phyloP scores from a whole-genome alignment of 768 basidiomycete species.

The Lyophyllum decastes region DNA sequence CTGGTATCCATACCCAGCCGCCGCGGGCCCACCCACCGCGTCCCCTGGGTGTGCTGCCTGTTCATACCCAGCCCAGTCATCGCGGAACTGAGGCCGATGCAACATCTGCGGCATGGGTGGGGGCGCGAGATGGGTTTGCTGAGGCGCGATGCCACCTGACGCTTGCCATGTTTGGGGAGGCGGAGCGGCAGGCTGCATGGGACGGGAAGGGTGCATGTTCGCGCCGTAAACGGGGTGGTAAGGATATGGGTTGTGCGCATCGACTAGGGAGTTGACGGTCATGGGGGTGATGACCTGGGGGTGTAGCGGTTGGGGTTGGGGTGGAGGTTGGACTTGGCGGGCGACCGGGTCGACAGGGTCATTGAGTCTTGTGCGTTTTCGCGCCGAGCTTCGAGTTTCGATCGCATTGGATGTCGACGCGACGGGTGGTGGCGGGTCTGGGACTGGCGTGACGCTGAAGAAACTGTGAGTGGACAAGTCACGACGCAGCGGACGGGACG shows the following conservation, averaged over 20 bases:
- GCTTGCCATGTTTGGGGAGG: conserved; percentile 70
- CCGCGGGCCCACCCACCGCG: conserved; percentile 45
- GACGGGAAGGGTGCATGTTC: conserved; percentile 35
- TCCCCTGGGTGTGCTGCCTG: conserved; percentile 42
- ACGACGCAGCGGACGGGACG: conserved; percentile 19
- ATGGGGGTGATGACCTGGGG: conserved; percentile 22
- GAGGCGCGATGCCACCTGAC: conserved; percentile 59
- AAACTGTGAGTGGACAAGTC: neutral
- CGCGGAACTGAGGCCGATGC: conserved; percentile 50
- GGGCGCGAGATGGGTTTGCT: conserved; percentile 60
- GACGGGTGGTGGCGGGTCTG: conserved; percentile 16
- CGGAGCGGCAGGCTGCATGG: conserved; percentile 46
- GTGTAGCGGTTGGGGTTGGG: conserved; percentile 23
- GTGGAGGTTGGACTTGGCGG: conserved; percentile 17
- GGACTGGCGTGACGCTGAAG: conserved; percentile 17
- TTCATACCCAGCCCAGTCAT: conserved; percentile 64
- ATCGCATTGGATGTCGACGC: conserved; percentile 9
- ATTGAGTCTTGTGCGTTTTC: conserved; percentile 11
- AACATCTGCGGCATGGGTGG: conserved; percentile 47
- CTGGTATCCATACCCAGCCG: conserved; percentile 54
- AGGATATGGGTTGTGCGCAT: conserved; percentile 34
- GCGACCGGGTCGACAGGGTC: conserved; percentile 6
- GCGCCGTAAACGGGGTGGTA: conserved; percentile 37
- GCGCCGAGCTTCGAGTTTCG: conserved; percentile 9
- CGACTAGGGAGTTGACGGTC: conserved; percentile 31